phyloP scores from a whole-genome alignment of 352 stramenopile species.

The Phytophthora pini region DNA sequence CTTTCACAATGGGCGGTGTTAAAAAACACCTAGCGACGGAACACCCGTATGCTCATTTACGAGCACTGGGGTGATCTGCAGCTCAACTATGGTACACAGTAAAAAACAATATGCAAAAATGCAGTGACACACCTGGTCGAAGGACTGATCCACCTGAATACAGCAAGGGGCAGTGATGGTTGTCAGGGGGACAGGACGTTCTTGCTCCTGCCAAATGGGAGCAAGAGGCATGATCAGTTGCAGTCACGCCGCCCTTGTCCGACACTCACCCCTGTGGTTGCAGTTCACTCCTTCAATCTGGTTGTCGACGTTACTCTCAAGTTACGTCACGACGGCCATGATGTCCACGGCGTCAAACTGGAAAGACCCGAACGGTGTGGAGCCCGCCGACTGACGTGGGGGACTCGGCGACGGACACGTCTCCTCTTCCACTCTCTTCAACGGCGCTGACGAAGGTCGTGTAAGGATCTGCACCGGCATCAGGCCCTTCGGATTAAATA shows the following conservation, averaged over 20 bases:
- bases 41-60: slow-evolving; percentile 19
- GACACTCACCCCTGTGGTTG: slow-evolving; percentile 11
- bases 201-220: slow-evolving; percentile 38
- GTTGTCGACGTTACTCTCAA: slow-evolving; percentile 31
- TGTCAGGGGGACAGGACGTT: slow-evolving; percentile 13
- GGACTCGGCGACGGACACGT: slow-evolving; percentile 48
- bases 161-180: slow-evolving; percentile 13
- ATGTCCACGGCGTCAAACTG: slow-evolving; percentile 87
- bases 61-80: slow-evolving; percentile 22
- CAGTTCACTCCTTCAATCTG: slow-evolving; percentile 28
- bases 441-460: slow-evolving; percentile 45
- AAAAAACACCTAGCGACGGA: slow-evolving; percentile 83
- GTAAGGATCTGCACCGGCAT: slow-evolving; percentile 55
- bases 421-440: slow-evolving; percentile 64
- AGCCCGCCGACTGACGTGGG: slow-evolving; percentile 38
- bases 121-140: slow-evolving; percentile 37
- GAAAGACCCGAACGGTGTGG: slow-evolving; percentile 66
- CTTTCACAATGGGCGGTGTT: slow-evolving; percentile 76
- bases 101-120: slow-evolving; percentile 51
- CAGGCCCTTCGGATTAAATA: slow-evolving; percentile 64
- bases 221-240: slow-evolving; percentile 22
- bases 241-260: slow-evolving; percentile 20
- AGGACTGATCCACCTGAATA: slow-evolving; percentile 25
- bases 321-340: slow-evolving; percentile 88
- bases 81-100: slow-evolving; percentile 77